Percentiles rank a stretch among this genome's conserved stretches.
Evolutionary conservation across 139 green algal species (phyloP).

Genomic region (Gonium pectorale): DNA sequence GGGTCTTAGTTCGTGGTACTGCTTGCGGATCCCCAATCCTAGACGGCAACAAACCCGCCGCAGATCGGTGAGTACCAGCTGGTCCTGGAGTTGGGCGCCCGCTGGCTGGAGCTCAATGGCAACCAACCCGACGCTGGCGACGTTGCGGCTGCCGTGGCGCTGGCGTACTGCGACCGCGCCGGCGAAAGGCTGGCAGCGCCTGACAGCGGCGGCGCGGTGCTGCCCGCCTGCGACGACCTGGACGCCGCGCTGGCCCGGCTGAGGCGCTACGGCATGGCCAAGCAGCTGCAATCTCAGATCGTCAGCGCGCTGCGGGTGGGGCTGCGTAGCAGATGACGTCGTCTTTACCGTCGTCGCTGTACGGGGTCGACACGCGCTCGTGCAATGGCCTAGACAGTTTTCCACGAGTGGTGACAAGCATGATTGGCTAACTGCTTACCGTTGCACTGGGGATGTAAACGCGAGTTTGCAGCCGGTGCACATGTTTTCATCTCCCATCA

Average conservation of each 20-base stretch:
- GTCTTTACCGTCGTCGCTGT: too few species aligned
- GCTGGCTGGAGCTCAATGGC: slow-evolving; percentile 35
- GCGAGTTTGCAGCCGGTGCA: too few species aligned
- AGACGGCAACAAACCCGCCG: not conserved
- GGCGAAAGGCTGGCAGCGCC: slow-evolving; percentile 13
- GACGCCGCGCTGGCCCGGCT: slow-evolving; percentile 52
- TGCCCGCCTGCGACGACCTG: slow-evolving; percentile 53
- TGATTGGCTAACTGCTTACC: too few species aligned
- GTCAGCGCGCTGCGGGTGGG: slow-evolving; percentile 54
- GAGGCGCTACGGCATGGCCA: slow-evolving; percentile 39
- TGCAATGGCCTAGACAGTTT: too few species aligned
- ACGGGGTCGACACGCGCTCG: too few species aligned
- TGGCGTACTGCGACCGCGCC: slow-evolving; percentile 60
- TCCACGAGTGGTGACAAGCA: too few species aligned
- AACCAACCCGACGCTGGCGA: slow-evolving; percentile 36
- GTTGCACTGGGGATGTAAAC: too few species aligned
- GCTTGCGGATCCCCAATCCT: not conserved
- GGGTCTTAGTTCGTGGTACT: too few species aligned
- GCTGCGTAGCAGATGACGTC: too few species aligned
- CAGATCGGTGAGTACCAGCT: slow-evolving; percentile 49
- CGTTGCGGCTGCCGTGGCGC: slow-evolving; percentile 51
- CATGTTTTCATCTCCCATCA: too few species aligned
- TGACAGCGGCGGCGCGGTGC: not conserved
- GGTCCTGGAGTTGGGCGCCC: slow-evolving; percentile 39
- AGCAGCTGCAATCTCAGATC: slow-evolving; percentile 60